phyloP scores from a whole-genome alignment of 805 yeast species.

The Lachancea sp. region DNA sequence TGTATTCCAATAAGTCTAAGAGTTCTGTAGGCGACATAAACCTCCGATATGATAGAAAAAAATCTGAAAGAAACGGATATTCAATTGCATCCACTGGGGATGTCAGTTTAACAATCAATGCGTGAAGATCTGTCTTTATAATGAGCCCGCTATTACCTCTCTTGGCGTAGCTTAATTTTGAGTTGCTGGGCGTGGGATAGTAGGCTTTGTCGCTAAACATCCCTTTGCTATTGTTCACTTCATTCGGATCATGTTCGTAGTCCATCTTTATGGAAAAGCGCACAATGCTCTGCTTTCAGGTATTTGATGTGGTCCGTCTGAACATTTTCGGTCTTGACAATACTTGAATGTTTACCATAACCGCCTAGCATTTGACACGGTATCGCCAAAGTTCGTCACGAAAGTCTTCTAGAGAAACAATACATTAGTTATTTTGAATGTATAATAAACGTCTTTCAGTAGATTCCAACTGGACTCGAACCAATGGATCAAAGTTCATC shows the following conservation, averaged over 20 bases:
- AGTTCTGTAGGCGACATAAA: conserved; percentile 56
- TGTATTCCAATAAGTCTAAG: conserved; percentile 51
- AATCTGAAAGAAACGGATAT: conserved; percentile 74
- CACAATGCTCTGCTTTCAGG: not conserved
- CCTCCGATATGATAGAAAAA: conserved; percentile 74
- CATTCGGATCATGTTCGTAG: not conserved
- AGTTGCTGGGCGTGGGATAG: conserved; percentile 8
- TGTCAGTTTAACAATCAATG: conserved; percentile 53
- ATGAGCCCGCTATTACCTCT: conserved; percentile 2
- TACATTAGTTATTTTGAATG: too few species aligned
- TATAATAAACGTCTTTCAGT: too few species aligned
- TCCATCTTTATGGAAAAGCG: not conserved
- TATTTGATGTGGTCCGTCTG: not conserved
- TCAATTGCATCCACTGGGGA: conserved; percentile 64
- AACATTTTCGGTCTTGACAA: not conserved
- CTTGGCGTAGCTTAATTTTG: conserved; percentile 4
- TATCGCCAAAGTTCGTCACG: not conserved
- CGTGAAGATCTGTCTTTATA: conserved; percentile 15
- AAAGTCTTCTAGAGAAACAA: too few species aligned
- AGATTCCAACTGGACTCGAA: too few species aligned
- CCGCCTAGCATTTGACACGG: conserved; percentile 4
- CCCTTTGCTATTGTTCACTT: not conserved
- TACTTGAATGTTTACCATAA: conserved; percentile 2
- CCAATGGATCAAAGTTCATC: too few species aligned
- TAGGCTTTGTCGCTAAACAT: conserved; percentile 6